phyloP scores from a whole-genome alignment of 179 eudicot species.

The Silene noctiflora region DNA sequence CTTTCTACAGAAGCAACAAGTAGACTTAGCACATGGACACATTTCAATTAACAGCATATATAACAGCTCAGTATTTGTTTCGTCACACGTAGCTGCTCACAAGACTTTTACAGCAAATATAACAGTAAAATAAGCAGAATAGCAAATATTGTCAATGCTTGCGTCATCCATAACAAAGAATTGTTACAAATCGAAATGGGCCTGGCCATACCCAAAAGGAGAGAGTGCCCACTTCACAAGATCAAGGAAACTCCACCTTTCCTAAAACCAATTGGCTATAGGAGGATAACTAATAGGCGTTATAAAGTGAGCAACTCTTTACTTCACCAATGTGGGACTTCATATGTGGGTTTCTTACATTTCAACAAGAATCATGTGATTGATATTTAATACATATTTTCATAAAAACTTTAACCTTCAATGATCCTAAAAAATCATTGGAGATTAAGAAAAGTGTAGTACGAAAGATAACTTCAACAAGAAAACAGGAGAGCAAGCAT shows the following conservation, averaged over 20 bases:
- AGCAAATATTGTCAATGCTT: background rate
- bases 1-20: slow-evolving; percentile 49
- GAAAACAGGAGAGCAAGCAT: slow-evolving; percentile 7
- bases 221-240: too few relatives aligned
- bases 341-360: too few relatives aligned
- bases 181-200: too few relatives aligned
- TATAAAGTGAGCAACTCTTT: too few relatives aligned
- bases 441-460: background rate
- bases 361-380: background rate
- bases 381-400: background rate
- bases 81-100: background rate
- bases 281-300: too few relatives aligned
- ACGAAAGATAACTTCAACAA: background rate
- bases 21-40: slow-evolving; percentile 6
- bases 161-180: background rate
- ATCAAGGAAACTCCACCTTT: too few relatives aligned
- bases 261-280: too few relatives aligned
- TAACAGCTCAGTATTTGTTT: background rate
- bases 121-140: background rate
- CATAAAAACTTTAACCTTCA: background rate
- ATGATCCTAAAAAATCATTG: background rate
- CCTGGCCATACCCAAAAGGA: too few relatives aligned
- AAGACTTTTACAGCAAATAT: background rate
- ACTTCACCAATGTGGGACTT: too few relatives aligned
- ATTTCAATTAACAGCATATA: slow-evolving; percentile 7